These are phyloP conservation scores for Coffea canephora DNA, from an alignment of 257 asterid species.

Conservation along the genomic window DNA sequence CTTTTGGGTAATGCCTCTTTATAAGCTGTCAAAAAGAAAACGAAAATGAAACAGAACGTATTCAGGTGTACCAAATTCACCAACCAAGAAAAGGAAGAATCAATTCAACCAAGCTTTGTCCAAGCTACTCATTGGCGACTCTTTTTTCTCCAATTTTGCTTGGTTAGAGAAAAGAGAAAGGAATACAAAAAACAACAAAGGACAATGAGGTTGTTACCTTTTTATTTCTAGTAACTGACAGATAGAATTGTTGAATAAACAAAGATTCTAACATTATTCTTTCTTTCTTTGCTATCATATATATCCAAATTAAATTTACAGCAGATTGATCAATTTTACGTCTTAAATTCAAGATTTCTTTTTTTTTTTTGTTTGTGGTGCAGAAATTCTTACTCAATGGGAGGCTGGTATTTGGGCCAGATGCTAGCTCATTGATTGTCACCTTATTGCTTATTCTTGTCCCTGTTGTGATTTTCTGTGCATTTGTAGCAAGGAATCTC, in stretches of 20 bases:
- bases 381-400: slow-evolving; percentile 71
- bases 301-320: background rate
- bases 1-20: background rate
- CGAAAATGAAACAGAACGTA: background rate
- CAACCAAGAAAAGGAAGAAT: background rate
- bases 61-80: background rate
- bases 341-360: background rate
- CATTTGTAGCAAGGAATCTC: slow-evolving; percentile 50
- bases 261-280: background rate
- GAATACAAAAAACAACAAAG: background rate
- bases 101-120: background rate
- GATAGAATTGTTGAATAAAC: background rate
- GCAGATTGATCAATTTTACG: background rate
- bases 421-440: slow-evolving; percentile 55
- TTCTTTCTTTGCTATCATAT: background rate
- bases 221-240: background rate
- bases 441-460: slow-evolving; percentile 55
- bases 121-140: background rate
- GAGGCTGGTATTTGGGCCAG: slow-evolving; percentile 78
- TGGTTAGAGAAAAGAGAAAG: background rate
- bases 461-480: slow-evolving; percentile 59
- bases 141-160: background rate
- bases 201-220: background rate
- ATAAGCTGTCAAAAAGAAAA: background rate
- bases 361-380: slow-evolving; percentile 6